Evolutionary conservation across 164 flowering plant genomes (phyloP).

Genomic region (Buxus sempervirens): DNA sequence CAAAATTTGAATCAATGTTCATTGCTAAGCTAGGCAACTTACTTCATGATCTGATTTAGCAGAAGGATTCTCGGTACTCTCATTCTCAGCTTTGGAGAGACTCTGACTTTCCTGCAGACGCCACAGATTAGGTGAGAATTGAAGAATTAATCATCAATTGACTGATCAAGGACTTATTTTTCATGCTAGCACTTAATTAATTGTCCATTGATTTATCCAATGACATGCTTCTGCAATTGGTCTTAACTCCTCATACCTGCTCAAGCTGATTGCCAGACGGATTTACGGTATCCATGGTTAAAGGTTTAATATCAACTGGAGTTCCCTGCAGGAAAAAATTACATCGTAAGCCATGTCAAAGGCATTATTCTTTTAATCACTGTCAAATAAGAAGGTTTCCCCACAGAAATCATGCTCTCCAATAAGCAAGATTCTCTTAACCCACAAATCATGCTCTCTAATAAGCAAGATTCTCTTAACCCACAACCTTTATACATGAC

Average conservation of each 20-base stretch:
- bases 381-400: not conserved
- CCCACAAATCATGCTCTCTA: too few relatives aligned
- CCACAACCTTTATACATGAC: too few relatives aligned
- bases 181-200: not conserved
- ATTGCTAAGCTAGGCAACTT: conserved; percentile 7
- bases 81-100: conserved; percentile 18
- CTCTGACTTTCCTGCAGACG: conserved; percentile 30
- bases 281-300: conserved; percentile 27
- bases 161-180: not conserved
- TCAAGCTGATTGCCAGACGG: conserved; percentile 38
- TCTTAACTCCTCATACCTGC: conserved; percentile 27
- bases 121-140: too few relatives aligned
- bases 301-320: conserved; percentile 39
- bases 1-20: too few relatives aligned
- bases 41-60: conserved; percentile 30
- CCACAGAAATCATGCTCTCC: too few relatives aligned
- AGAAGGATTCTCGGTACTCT: conserved; percentile 20
- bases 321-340: conserved; percentile 36
- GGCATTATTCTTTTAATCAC: not conserved
- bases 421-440: too few relatives aligned
- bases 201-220: not conserved
- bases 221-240: not conserved
- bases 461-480: too few relatives aligned
- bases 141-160: not conserved
- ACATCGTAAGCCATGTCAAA: not conserved